Base-by-base conservation (phyloP, 495 filamentous ascomycete genomes). In the Lentithecium fluviatile region DNA sequence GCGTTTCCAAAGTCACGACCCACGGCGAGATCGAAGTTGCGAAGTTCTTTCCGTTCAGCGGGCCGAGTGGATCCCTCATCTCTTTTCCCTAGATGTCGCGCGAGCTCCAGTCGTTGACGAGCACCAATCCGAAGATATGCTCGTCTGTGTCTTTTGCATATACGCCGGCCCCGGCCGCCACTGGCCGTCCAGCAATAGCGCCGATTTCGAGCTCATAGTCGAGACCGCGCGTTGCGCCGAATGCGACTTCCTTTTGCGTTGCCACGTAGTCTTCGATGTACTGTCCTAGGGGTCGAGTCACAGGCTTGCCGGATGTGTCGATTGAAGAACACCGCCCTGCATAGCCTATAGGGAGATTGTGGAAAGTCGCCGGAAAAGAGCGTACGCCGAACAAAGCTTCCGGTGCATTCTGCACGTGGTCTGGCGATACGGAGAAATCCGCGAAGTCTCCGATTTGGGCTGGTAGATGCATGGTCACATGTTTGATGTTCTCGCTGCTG, bases 61-160 rank as follows among this genome's bases (percentile, higher is more conserved):
- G 70, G 13, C 70, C 71, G 17, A 73, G 55, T 7, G 65, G 67
- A n/a, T n/a, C n/a, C 4, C 42, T 58, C 66, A 91, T 91, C 74
- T 96, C 91, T 85, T 88, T 90, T 2, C 76, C 77, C 72, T 96
- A 91, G 42, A 95, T 86, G 69, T 96, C 91, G 21, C 91, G 78
- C 11, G 90, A 90, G 64, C 83, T 89, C 91, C 91, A 96, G 74
- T 96, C 91, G 71, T 96, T 96, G 75, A 95, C 79, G 23, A 96
- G 77, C 2, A 95, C 90, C 42, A 89, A 80, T 7, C 91, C 91
- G 73, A 95, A 95, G 40, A 96, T 84, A 65, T 84, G 78, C 38
- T 91, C 82, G 52, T 86, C 85, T 0, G 91, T 90, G 23, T 87
- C 70, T 36, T 83, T 69, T 15, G 91, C 65, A n/a, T 42, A n/a